Evolutionary conservation across 306 rosid genomes (phyloP), one percentile per base, ranked within the genome.

Genomic region (Cotoneaster glaucophyllus): DNA sequence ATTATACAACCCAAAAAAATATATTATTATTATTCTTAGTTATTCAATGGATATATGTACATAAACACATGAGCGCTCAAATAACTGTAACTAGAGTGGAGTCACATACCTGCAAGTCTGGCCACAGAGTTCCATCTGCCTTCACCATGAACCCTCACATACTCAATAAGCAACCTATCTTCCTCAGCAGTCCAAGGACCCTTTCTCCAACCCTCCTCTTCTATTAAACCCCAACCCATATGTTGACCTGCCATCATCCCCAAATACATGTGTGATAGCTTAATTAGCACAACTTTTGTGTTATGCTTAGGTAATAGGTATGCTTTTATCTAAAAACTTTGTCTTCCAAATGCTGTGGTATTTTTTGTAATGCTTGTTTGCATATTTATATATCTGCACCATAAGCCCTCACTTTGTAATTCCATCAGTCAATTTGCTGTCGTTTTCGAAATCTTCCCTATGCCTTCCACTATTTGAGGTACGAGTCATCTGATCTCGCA

Each of bases 181-280:
- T 95, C 99, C 66, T 92, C 97, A 78, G 91, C 78, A 83, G 98
- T 95, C 99, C 99, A 95, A 69, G 99, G 99, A 22, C 99, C 99
- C 83, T 95, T 95, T 70, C 99, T 89, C 97, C 99, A 95, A 17
- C 88, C 93, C 67, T 84, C 92, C 11, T 90, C 96, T 72, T 86
- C 96, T 62, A 82, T 72, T 11, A 83, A 48, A 34, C 90, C 88
- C 95, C 97, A 95, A 17, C 86, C 88, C 84, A 83, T 81, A 74
- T 85, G 90, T 9, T 86, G 90, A 13, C 87, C 86, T 64, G 79
- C 82, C 90, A 86, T 89, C 64, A 75, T 82, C 71, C 78, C 88
- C 79, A 84, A 84, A 70, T 87, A 86, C 92, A 92, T 90, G 75
- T 63, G 44, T 15, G 21, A 15, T 15, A 48, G 21, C 3, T 48